Evolutionary conservation across 495 filamentous ascomycete genomes (phyloP).

Genomic region (Penicillium dipodomyicola): DNA sequence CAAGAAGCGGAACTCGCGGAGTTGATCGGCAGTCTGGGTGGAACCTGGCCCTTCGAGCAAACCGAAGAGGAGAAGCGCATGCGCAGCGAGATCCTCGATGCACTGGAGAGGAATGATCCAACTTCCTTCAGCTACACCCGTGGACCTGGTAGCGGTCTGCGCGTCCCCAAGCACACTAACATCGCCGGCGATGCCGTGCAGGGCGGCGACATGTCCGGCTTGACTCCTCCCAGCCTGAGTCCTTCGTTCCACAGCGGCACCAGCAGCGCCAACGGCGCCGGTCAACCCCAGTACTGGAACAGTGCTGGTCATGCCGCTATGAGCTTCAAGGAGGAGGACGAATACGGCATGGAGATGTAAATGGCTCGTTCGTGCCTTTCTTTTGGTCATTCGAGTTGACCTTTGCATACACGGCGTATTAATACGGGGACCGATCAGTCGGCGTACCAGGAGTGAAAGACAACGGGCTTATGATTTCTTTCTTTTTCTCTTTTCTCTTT

Average conservation of each 20-base stretch:
- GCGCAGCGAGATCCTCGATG: slow-evolving; percentile 85
- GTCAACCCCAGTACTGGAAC: slow-evolving; percentile 66
- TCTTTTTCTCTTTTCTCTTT: slow-evolving; percentile 28
- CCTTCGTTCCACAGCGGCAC: slow-evolving; percentile 64
- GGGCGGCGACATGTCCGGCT: slow-evolving; percentile 33
- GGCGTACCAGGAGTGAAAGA: slow-evolving; percentile 38
- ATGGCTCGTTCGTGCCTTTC: slow-evolving; percentile 9
- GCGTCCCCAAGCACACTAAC: slow-evolving; percentile 92
- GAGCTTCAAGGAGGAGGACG: slow-evolving; percentile 89
- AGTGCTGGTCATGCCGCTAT: slow-evolving; percentile 64
- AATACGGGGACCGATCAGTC: slow-evolving; percentile 27
- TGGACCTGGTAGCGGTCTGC: slow-evolving; percentile 76
- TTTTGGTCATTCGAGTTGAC: slow-evolving; percentile 26
- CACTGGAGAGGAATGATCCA: slow-evolving; percentile 75
- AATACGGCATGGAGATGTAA: slow-evolving; percentile 79
- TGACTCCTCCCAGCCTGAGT: slow-evolving; percentile 65
- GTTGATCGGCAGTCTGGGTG: slow-evolving; percentile 66
- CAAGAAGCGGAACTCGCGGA: slow-evolving; percentile 83
- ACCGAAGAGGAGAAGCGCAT: slow-evolving; percentile 94
- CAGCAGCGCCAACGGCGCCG: slow-evolving; percentile 51
- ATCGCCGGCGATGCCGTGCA: slow-evolving; percentile 74
- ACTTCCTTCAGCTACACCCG: slow-evolving; percentile 75
- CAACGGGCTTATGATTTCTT: slow-evolving; percentile 22
- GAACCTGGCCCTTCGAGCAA: slow-evolving; percentile 73
- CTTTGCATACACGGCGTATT: slow-evolving; percentile 46